Evolutionary conservation across 2,329 filamentous ascomycete species (phyloP).

Genomic region (Cercospora citrullina): DNA sequence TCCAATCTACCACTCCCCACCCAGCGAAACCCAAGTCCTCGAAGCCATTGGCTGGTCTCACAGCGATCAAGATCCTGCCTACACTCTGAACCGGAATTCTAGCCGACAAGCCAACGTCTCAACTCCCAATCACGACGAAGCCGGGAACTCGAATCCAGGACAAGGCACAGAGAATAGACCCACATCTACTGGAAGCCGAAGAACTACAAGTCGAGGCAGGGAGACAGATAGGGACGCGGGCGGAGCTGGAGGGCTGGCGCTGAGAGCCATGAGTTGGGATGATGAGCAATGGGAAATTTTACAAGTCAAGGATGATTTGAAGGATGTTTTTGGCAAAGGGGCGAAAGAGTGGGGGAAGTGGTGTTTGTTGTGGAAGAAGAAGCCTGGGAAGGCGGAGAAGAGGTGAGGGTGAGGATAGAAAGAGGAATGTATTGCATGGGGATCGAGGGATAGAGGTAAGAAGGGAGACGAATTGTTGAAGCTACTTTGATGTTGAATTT

Average conservation of each 20-base stretch:
- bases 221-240: conserved; percentile 18
- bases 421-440: no score
- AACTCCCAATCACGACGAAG: neutral
- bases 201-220: neutral
- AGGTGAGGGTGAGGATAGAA: no score
- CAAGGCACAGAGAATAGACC: neutral
- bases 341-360: conserved; percentile 27
- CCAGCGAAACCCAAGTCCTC: conserved; percentile 44
- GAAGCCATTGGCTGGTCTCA: conserved; percentile 49
- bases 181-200: neutral
- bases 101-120: neutral
- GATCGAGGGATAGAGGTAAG: no score
- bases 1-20: conserved; percentile 33
- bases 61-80: conserved; percentile 33
- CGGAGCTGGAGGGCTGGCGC: neutral
- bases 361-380: conserved; percentile 37
- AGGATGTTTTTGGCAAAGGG: conserved; percentile 20
- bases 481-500: no score
- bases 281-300: conserved; percentile 45
- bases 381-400: conserved; percentile 33
- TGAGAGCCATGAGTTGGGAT: conserved; percentile 42
- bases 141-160: no score
- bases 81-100: neutral
- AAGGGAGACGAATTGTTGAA: no score
- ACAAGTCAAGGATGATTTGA: conserved; percentile 27